Base-by-base conservation (phyloP, 2,329 filamentous ascomycete species). In the Alternaria novae-zelandiae region DNA sequence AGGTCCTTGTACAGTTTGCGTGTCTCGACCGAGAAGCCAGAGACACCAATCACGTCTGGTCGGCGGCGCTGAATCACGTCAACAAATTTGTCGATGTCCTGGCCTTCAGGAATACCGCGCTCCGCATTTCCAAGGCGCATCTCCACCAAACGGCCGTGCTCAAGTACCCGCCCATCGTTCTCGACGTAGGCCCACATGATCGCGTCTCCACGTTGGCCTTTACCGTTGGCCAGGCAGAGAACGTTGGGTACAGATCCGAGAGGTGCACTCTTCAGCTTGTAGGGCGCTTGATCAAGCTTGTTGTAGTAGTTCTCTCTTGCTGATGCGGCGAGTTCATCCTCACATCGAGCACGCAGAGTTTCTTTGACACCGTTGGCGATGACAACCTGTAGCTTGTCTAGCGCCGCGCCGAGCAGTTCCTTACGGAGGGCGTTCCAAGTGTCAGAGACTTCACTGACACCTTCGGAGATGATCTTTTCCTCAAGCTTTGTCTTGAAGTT, bases 321-420 rank as follows among this genome's bases (percentile, higher is more conserved):
- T 58, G 90, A 87, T 74, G 91, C 92, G n/a, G 94, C 89, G 54
- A 99, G 89, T 73, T 94, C 90, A 73, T 97, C 94, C 80, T 99
- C 95, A 75, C 96, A 99, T 70, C 95, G 94, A 9, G 94, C 95
- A 71, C 94, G 92, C 69, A 99, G 87, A 50, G 93, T 94, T 77
- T 99, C 96, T 80, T 98, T 98, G 66, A 98, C 93, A 61, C 94
- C 93, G 78, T 95, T 96, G 61, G 92, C 88, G 72, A 98, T 94
- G 68, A 96, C 84, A 71, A 87, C 89, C 72, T 97, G 91, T 46
- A 99, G 85, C 77, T 95, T 97, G 9, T 86, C 84, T 63, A 97
- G 89, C 0, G 94, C 94, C 58, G 90, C 78, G 70, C 97, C 92
- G 54, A 99, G 83, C 1, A 96, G 90, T 74, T 96, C 94, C 69